Conservation (phyloP, 257 asterid genomes). For the Nicotiana noctiflora region DNA sequence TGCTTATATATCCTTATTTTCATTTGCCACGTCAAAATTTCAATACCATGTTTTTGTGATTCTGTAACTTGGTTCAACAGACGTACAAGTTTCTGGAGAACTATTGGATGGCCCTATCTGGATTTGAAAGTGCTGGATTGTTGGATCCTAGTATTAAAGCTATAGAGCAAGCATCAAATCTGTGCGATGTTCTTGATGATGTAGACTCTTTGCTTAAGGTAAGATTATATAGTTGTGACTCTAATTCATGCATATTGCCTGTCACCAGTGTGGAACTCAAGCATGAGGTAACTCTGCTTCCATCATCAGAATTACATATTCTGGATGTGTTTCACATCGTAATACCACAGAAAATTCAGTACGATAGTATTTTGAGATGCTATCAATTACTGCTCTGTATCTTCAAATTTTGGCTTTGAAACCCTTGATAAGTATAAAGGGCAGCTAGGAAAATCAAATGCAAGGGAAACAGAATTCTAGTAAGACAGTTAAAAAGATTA, state of each 20-base stretch:
- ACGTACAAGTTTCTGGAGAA: conserved; percentile 75
- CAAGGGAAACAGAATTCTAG: background rate
- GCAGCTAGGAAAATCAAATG: background rate
- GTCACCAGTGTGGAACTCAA: no score
- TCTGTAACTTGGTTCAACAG: conserved; percentile 23
- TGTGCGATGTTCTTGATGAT: conserved; percentile 60
- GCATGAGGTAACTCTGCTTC: no score
- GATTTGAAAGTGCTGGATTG: conserved; percentile 88
- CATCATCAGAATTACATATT: background rate
- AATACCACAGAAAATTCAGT: background rate
- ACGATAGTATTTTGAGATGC: background rate
- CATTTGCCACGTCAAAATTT: background rate
- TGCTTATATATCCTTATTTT: background rate
- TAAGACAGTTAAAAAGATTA: background rate
- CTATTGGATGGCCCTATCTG: conserved; percentile 81
- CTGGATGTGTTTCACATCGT: background rate
- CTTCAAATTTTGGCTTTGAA: background rate
- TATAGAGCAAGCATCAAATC: conserved; percentile 51
- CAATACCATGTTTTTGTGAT: background rate
- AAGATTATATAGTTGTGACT: conserved; percentile 14
- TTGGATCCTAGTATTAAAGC: conserved; percentile 82
- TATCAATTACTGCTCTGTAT: background rate
- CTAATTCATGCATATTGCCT: no score
- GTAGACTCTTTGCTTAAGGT: conserved; percentile 55
- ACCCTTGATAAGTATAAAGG: background rate